Conservation (phyloP, 106 monocot species). For the Iris macrosiphon region DNA sequence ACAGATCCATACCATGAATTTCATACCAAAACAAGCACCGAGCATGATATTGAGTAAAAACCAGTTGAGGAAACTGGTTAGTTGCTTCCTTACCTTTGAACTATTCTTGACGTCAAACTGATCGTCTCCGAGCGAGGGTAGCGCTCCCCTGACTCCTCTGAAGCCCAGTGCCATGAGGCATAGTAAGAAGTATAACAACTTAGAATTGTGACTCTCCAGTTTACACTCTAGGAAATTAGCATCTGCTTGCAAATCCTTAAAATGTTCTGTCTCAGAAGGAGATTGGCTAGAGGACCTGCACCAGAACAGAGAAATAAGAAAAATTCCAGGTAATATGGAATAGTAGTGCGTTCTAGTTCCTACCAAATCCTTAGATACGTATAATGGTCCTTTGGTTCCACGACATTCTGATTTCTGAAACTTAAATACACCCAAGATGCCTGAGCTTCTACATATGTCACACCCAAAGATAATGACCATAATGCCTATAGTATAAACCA, state of each 20-base stretch:
- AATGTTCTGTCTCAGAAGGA: too few relatives aligned
- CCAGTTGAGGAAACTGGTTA: slow-evolving; percentile 41
- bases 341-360: too few relatives aligned
- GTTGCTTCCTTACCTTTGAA: slow-evolving; percentile 10
- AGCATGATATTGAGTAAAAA: slow-evolving; percentile 23
- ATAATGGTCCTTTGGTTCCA: too few relatives aligned
- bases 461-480: too few relatives aligned
- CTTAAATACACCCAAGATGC: too few relatives aligned
- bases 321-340: too few relatives aligned
- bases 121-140: slow-evolving; percentile 36
- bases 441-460: too few relatives aligned
- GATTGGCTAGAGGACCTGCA: too few relatives aligned
- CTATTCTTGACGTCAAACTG: slow-evolving; percentile 33
- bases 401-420: too few relatives aligned
- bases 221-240: neutral
- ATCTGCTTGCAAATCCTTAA: slow-evolving; percentile 9
- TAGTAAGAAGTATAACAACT: slow-evolving; percentile 20
- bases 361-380: too few relatives aligned
- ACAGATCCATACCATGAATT: slow-evolving; percentile 36
- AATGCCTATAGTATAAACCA: too few relatives aligned
- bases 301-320: too few relatives aligned
- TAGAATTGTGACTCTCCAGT: neutral
- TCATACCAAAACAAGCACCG: slow-evolving; percentile 28
- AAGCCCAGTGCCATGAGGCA: slow-evolving; percentile 31
- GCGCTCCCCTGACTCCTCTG: slow-evolving; percentile 30